Percentiles rank a stretch among this genome's conserved stretches.
phyloP scores from a whole-genome alignment of 2,329 filamentous ascomycete species.

The Cladosporium sp. region DNA sequence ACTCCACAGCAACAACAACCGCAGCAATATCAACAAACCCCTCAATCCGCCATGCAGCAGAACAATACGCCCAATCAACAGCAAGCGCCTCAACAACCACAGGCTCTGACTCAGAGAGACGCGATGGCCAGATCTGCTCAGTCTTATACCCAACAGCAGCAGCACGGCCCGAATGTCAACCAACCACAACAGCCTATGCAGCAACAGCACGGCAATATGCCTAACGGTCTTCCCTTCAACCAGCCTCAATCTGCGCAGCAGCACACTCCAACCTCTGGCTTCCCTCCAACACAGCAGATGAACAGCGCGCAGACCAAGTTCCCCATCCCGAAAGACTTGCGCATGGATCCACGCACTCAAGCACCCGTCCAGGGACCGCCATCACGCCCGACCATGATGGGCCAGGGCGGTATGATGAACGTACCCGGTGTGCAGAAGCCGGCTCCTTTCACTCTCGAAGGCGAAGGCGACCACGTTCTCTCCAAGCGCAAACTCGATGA shows the following conservation, averaged over 20 bases:
- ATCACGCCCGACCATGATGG: conserved; percentile 78
- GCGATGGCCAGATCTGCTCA: conserved; percentile 39
- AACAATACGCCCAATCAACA: conserved; percentile 17
- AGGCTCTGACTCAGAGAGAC: conserved; percentile 40
- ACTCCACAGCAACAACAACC: conserved; percentile 29
- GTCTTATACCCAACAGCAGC: conserved; percentile 16
- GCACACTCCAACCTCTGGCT: conserved; percentile 15
- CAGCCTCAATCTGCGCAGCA: conserved; percentile 16
- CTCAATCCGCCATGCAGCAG: conserved; percentile 17
- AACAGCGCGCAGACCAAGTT: conserved; percentile 51
- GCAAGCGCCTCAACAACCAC: conserved; percentile 24
- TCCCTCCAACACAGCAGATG: conserved; percentile 18
- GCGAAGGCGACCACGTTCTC: conserved; percentile 87
- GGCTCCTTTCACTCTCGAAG: conserved; percentile 80
- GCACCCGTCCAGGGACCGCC: conserved; percentile 69
- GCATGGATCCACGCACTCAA: conserved; percentile 66
- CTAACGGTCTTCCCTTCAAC: conserved; percentile 20
- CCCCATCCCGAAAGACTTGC: conserved; percentile 77
- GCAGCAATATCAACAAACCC: conserved; percentile 18
- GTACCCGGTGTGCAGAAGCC: conserved; percentile 81
- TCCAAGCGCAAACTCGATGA: conserved; percentile 98
- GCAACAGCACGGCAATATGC: conserved; percentile 22
- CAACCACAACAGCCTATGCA: conserved; percentile 17
- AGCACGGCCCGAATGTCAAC: conserved; percentile 9
- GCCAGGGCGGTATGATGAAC: conserved; percentile 77